Base-by-base conservation (phyloP, 2,329 filamentous ascomycete species). In the Talaromyces sp. region DNA sequence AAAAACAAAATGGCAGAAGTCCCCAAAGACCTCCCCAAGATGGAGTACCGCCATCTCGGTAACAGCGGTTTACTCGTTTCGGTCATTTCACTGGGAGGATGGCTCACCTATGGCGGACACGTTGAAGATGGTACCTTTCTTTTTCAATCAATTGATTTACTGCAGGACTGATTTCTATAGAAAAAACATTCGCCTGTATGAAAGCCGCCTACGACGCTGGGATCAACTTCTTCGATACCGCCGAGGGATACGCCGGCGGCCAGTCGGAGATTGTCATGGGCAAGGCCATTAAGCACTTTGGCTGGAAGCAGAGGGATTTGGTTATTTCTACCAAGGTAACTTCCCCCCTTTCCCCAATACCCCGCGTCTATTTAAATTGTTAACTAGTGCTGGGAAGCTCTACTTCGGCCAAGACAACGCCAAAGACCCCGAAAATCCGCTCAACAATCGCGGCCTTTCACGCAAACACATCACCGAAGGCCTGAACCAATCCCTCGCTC, bases 51-150 rank as follows among this genome's bases (percentile, higher is more conserved):
- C 70, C 88, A 87, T 77, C 83, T 92, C 7, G 90, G 90, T 72
- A 85, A 85, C 45, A 89, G 88, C 17, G 90, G 90, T 63, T 83
- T 93, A 19, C 87, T 92, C 75, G 89, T 93, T 38, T 92, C 89
- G 31, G 84, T 87, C 54, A 89, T 93, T 68, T 89, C 88, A 1
- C 82, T 93, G 2, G 90, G 80, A 36, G 79, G 78, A 64, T 80
- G 78, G 78, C 72, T 93, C 61, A 92, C 90, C 0, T 92, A 91
- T 69, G 90, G 90, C 63, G 89, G 89, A 19, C 88, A 91, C 70
- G 87, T 91, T 34, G 87, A 88, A 64, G 85, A 87, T 73, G 86
- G 88, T 88, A 79, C 8, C 60, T 4, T 19, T 13, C 17, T 2
- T 10, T 19, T 2, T 27, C 22, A 6, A 38, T 34, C 15, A 31